These are phyloP conservation scores for Dittrichia graveolens DNA, from an alignment of 129 eudicot species.

Conservation along the genomic window DNA sequence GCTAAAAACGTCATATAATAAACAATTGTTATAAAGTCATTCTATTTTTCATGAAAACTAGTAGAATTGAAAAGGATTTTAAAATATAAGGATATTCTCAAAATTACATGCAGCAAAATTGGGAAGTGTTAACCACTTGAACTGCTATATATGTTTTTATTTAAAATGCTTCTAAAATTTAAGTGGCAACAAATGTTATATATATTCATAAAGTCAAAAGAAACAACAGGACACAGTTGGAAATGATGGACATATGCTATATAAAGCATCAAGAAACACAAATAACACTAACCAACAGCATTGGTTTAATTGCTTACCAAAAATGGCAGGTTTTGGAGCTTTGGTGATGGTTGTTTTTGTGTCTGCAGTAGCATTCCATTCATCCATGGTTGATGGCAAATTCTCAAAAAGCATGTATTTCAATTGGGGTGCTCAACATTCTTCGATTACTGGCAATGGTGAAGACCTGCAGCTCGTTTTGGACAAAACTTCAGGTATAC, in stretches of 20 bases:
- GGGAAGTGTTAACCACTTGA: too few relatives aligned
- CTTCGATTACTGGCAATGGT: conserved; percentile 40
- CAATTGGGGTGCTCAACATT: conserved; percentile 56
- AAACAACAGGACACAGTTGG: conserved; percentile 11
- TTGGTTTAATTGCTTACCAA: neutral
- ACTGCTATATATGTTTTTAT: too few relatives aligned
- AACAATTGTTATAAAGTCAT: too few relatives aligned
- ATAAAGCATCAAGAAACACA: conserved; percentile 17
- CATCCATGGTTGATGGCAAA: conserved; percentile 31
- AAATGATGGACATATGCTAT: conserved; percentile 15
- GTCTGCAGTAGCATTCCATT: conserved; percentile 32
- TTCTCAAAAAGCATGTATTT: conserved; percentile 42
- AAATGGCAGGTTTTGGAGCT: conserved; percentile 37
- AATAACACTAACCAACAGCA: conserved; percentile 19
- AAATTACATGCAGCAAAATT: too few relatives aligned
- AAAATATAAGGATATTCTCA: too few relatives aligned
- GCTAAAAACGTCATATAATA: too few relatives aligned
- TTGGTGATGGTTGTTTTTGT: conserved; percentile 8
- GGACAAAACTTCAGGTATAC: conserved; percentile 59
- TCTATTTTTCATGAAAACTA: too few relatives aligned
- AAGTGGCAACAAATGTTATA: too few relatives aligned
- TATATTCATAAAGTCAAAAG: conserved; percentile 15
- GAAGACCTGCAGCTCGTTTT: conserved; percentile 56
- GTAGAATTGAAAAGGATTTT: too few relatives aligned
- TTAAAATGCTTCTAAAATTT: too few relatives aligned